These are phyloP conservation scores for Chlamydomonas applanata DNA, from an alignment of 139 green algal genomes.

Conservation along the genomic window DNA sequence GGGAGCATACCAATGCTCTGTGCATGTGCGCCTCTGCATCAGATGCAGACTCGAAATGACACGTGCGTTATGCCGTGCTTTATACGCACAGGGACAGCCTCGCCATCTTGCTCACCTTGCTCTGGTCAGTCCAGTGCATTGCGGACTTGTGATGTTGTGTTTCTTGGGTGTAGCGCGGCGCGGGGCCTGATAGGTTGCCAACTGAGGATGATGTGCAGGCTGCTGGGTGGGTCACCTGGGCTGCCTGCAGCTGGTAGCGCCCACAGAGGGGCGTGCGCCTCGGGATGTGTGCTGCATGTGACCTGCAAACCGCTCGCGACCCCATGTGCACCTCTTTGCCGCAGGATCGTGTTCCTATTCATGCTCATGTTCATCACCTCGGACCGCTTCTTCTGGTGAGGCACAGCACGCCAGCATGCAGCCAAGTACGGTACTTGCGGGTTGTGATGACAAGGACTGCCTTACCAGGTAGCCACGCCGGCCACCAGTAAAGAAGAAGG, in stretches of 20 bases:
- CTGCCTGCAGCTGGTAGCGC: background rate
- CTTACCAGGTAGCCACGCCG: no score
- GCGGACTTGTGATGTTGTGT: no score
- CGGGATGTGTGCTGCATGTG: background rate
- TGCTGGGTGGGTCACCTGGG: background rate
- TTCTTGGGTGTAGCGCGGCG: no score
- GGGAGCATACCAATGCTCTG: no score
- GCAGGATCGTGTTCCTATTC: slow-evolving; percentile 40
- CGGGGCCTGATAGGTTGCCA: no score
- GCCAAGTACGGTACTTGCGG: background rate
- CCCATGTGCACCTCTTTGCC: slow-evolving; percentile 18
- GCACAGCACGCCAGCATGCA: background rate
- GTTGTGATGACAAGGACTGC: no score
- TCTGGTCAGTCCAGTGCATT: background rate
- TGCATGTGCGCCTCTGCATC: no score
- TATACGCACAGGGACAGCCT: background rate
- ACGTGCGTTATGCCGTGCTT: background rate
- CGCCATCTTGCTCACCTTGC: no score
- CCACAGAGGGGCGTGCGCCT: background rate
- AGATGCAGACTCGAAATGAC: background rate
- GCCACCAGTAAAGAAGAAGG: no score
- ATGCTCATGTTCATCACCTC: slow-evolving; percentile 43
- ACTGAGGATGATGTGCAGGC: background rate
- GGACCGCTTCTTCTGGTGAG: slow-evolving; percentile 53
- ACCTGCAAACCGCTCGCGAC: background rate